Evolutionary conservation across 805 yeast genomes (phyloP).

Genomic region (Sugiyamaella valdiviana): DNA sequence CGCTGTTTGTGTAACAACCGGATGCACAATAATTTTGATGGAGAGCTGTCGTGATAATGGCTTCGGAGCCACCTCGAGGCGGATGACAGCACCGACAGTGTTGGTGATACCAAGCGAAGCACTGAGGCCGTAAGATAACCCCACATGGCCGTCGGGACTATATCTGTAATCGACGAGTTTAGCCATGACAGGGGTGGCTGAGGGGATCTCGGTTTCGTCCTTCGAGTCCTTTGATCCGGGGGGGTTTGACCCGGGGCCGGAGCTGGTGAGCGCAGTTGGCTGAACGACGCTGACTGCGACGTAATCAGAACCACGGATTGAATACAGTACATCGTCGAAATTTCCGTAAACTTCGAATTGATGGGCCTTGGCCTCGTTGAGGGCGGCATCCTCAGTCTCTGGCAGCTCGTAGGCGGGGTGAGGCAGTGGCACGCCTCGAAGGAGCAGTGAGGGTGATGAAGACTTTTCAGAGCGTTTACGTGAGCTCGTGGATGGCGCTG

Average conservation of each 20-base stretch:
- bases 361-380: neutral
- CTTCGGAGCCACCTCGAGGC: constrained; percentile 42
- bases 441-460: constrained; percentile 35
- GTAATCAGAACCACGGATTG: constrained; percentile 30
- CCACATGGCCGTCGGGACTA: constrained; percentile 38
- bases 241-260: neutral
- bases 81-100: constrained; percentile 48
- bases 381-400: constrained; percentile 17
- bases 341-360: constrained; percentile 43
- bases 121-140: constrained; percentile 49
- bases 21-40: constrained; percentile 44
- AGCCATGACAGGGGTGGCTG: constrained; percentile 45
- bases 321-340: constrained; percentile 34
- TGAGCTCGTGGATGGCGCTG: constrained; percentile 5
- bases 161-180: constrained; percentile 37
- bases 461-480: constrained; percentile 9
- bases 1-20: constrained; percentile 35
- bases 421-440: constrained; percentile 54
- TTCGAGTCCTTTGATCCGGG: constrained; percentile 4
- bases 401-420: constrained; percentile 32
- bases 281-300: constrained; percentile 31
- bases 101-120: constrained; percentile 49
- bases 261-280: constrained; percentile 8
- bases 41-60: constrained; percentile 31
- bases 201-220: constrained; percentile 6